phyloP scores from a whole-genome alignment of 768 basidiomycete species.

The Tulasnella sp. region DNA sequence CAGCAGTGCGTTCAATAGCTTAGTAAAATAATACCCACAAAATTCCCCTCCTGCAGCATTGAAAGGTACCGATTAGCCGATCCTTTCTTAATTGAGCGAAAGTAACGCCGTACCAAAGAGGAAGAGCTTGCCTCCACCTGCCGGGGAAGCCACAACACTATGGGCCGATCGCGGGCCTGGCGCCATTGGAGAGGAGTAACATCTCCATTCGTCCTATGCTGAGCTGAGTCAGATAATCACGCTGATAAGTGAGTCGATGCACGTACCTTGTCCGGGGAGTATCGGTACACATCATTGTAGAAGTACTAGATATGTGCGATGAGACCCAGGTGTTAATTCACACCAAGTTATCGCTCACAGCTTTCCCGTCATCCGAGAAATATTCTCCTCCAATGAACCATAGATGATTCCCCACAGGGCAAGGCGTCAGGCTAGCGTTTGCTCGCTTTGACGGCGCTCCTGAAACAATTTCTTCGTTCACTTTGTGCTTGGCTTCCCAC shows the following conservation, averaged over 20 bases:
- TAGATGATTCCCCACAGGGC: slow-evolving; percentile 68
- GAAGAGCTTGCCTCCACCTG: slow-evolving; percentile 78
- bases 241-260: not conserved
- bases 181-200: slow-evolving; percentile 71
- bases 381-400: slow-evolving; percentile 84
- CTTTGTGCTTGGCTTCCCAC: slow-evolving; percentile 66
- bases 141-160: slow-evolving; percentile 60
- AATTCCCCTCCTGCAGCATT: not conserved
- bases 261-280: slow-evolving; percentile 66
- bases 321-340: not conserved
- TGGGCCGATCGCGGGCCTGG: slow-evolving; percentile 86
- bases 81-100: no score
- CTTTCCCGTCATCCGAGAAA: slow-evolving; percentile 76
- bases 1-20: not conserved
- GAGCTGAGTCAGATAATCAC: not conserved
- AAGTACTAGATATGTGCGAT: slow-evolving; percentile 44
- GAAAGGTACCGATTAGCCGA: no score
- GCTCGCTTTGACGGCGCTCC: slow-evolving; percentile 76
- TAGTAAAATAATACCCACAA: not conserved
- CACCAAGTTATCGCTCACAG: slow-evolving; percentile 35
- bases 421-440: slow-evolving; percentile 70
- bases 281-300: slow-evolving; percentile 81
- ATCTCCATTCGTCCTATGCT: slow-evolving; percentile 74
- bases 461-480: slow-evolving; percentile 76
- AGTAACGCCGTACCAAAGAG: slow-evolving; percentile 48